phyloP scores from a whole-genome alignment of 306 rosid species.

The Senna tora region DNA sequence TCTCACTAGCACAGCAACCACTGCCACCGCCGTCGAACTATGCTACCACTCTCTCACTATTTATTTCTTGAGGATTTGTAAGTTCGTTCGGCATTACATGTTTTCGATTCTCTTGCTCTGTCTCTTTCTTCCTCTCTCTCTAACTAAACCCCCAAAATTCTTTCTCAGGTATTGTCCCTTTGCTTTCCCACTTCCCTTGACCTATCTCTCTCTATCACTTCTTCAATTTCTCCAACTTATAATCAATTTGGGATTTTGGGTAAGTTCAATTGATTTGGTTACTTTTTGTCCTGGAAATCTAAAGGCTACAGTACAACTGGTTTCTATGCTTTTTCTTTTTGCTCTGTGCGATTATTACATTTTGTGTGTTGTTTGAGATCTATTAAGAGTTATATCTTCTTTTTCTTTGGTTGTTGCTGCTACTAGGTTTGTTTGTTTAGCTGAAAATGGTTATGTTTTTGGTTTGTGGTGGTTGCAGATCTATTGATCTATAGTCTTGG shows the following conservation, averaged over 20 bases:
- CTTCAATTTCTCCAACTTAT: conserved; percentile 16
- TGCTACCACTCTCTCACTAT: no score
- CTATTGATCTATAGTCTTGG: conserved; percentile 40
- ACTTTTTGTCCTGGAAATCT: background rate
- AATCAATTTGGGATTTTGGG: background rate
- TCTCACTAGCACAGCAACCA: no score
- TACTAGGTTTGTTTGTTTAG: conserved; percentile 43
- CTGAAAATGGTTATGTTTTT: conserved; percentile 34
- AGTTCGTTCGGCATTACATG: conserved; percentile 21
- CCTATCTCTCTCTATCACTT: background rate
- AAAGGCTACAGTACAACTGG: conserved; percentile 6
- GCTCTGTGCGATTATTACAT: conserved; percentile 10
- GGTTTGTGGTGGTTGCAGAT: conserved; percentile 52
- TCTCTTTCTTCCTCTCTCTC: conserved; percentile 38
- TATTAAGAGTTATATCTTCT: conserved; percentile 20
- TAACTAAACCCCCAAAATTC: conserved; percentile 37
- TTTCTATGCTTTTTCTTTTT: background rate
- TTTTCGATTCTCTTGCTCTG: conserved; percentile 39
- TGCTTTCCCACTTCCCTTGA: conserved; percentile 34
- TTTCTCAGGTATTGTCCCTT: conserved; percentile 29
- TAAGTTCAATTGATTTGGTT: conserved; percentile 19
- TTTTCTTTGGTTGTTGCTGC: conserved; percentile 18
- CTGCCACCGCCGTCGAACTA: no score
- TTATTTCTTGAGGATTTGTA: conserved; percentile 27
- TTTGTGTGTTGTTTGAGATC: conserved; percentile 46